Evolutionary conservation across 192 early-diverging fungal species (phyloP).

Genomic region (Backusella tuberculispora): DNA sequence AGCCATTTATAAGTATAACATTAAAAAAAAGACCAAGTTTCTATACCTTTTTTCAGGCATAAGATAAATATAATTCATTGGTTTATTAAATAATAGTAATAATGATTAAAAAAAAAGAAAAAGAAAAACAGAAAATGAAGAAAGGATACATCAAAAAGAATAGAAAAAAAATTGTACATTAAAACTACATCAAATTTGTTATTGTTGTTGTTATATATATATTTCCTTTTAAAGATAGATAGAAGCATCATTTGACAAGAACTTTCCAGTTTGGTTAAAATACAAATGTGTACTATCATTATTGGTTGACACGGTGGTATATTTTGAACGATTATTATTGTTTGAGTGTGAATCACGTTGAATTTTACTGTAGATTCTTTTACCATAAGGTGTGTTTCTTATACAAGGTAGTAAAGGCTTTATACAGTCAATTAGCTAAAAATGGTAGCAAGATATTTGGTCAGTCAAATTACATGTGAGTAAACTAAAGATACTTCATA

Average conservation of each 20-base stretch:
- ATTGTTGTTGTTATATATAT: constrained; percentile 1
- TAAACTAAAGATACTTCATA: not conserved
- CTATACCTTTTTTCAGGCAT: too few species aligned
- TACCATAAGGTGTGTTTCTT: constrained; percentile 87
- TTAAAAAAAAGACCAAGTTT: too few species aligned
- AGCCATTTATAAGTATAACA: too few species aligned
- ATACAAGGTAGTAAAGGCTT: constrained; percentile 78
- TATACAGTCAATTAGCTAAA: constrained; percentile 78
- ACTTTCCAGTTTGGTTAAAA: constrained; percentile 12
- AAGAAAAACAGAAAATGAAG: too few species aligned
- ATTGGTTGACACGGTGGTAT: not conserved
- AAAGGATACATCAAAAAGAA: not conserved
- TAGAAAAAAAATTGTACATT: constrained; percentile 10
- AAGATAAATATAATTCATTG: too few species aligned
- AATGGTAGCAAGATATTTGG: not conserved
- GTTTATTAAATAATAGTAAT: too few species aligned
- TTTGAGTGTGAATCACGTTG: constrained; percentile 54
- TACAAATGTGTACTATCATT: constrained; percentile 3
- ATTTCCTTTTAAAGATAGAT: constrained; percentile 12
- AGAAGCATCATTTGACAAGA: constrained; percentile 9
- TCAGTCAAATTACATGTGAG: not conserved
- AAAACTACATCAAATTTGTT: constrained; percentile 16
- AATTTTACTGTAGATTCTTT: constrained; percentile 84
- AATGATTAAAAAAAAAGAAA: too few species aligned
- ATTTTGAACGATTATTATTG: constrained; percentile 6